A percentile compares a stretch with the other conserved stretches of the same genome.
These are phyloP conservation scores for Chrysanthemum seticuspe DNA, from an alignment of 129 eudicot genomes.

Conservation along the genomic window DNA sequence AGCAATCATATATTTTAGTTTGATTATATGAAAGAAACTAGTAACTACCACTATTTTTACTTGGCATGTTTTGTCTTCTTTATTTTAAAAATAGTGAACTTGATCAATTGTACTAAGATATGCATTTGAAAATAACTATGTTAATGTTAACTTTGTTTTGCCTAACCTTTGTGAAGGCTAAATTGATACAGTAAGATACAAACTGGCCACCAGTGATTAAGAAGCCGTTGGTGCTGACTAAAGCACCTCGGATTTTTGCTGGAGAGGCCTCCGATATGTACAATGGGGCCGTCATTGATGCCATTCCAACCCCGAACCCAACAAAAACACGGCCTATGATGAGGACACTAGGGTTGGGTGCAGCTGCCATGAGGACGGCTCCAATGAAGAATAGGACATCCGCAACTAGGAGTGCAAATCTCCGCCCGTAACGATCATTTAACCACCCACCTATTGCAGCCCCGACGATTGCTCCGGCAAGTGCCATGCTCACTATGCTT, in stretches of 20 bases:
- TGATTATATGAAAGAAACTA: slow-evolving; percentile 2
- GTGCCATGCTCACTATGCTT: slow-evolving; percentile 75
- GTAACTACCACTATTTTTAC: slow-evolving; percentile 1
- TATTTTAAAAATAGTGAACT: background rate
- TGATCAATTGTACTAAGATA: too few relatives aligned
- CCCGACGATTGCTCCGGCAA: slow-evolving; percentile 72
- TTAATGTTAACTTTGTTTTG: background rate
- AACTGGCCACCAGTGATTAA: slow-evolving; percentile 80
- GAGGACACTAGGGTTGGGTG: slow-evolving; percentile 46
- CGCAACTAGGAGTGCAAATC: slow-evolving; percentile 45
- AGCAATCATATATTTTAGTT: slow-evolving; percentile 16
- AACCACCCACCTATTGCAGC: slow-evolving; percentile 75
- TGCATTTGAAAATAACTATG: too few relatives aligned
- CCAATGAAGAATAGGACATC: slow-evolving; percentile 55
- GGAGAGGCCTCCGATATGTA: slow-evolving; percentile 79
- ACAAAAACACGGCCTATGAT: slow-evolving; percentile 60
- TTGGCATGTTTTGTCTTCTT: background rate
- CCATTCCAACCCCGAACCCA: slow-evolving; percentile 76
- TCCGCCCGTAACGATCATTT: slow-evolving; percentile 61
- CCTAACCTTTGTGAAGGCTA: slow-evolving; percentile 72
- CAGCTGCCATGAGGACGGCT: slow-evolving; percentile 53
- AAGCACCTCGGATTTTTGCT: slow-evolving; percentile 55
- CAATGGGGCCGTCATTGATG: slow-evolving; percentile 69
- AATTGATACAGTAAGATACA: slow-evolving; percentile 60
- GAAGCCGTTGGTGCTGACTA: slow-evolving; percentile 70